Evolutionary conservation across 768 basidiomycete species (phyloP).

Genomic region (Boletus fagicola): DNA sequence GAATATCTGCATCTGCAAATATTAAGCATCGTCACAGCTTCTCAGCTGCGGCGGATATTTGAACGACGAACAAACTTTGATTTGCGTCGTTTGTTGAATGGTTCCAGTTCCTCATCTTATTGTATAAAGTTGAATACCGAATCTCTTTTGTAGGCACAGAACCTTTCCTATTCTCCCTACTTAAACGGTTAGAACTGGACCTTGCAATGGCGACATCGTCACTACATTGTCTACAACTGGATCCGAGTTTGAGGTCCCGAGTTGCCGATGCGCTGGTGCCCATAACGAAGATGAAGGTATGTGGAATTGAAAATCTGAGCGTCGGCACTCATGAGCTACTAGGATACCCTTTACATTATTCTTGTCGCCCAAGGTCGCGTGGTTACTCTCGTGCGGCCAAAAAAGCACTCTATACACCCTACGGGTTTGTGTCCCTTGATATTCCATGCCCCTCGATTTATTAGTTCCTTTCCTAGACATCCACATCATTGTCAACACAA

Average conservation of each 20-base stretch:
- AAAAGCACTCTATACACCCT: conserved; percentile 93
- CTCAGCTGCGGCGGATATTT: conserved; percentile 84
- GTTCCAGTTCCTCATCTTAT: conserved; percentile 29
- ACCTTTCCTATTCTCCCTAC: conserved; percentile 69
- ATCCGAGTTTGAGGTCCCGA: conserved; percentile 63
- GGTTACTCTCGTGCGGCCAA: conserved; percentile 84
- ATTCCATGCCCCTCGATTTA: background rate
- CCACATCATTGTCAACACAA: conserved; percentile 89
- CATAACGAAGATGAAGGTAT: conserved; percentile 73
- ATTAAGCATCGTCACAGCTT: conserved; percentile 81
- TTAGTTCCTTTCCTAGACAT: conserved; percentile 52
- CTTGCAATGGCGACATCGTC: conserved; percentile 81
- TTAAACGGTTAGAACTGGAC: conserved; percentile 71
- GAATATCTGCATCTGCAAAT: conserved; percentile 96
- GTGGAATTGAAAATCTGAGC: background rate
- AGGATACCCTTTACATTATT: conserved; percentile 92
- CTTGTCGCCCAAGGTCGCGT: conserved; percentile 77
- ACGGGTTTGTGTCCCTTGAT: conserved; percentile 52
- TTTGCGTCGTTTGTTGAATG: conserved; percentile 69
- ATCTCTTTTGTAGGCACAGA: conserved; percentile 64
- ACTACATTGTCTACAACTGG: conserved; percentile 76
- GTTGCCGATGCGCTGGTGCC: conserved; percentile 84
- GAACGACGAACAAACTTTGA: conserved; percentile 91
- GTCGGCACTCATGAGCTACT: background rate
- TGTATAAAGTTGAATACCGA: background rate